Base-by-base conservation (phyloP, 148 eudicot genomes). In the Talinum fruticosum region DNA sequence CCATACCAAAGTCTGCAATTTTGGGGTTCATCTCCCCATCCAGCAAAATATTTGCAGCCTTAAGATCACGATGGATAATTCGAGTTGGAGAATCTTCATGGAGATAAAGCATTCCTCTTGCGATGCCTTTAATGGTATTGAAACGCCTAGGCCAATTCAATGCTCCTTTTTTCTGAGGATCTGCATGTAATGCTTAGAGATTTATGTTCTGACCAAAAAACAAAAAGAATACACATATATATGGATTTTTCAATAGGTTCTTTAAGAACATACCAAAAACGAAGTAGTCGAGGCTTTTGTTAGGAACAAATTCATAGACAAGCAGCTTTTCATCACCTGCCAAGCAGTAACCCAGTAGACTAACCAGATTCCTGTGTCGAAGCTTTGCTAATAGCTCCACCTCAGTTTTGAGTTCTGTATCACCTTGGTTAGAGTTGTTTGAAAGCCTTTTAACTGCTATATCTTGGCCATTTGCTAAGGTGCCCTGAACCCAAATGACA, bases 361-460 rank as follows among this genome's bases (percentile, higher is more conserved):
- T 73, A 61, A 81, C 84, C 53, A 77, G 15, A 53, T 81, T 81
- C 44, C 84, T 36, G 21, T 81, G 84, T 44, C 78, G 84, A 76
- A 81, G 77, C 47, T 72, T 81, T 26, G 84, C 80, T n/a, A 81
- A 19, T 30, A 76, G 13, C 1, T 37, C 84, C n/a, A 77, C 77
- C 35, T 81, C 82, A 10, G 64, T 76, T 23, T 62, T 69, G 26
- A 79, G 73, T 44, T 79, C 81, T 49, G 35, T 73, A 19, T 79
- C 81, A 32, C 81, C 81, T 79, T 79, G 72, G 12, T 26, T 24
- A 4, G 77, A 79, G 53, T 29, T 68, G 19, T 45, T 35, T 47
- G 77, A 65, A 64, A 79, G 66, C 64, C 77, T 73, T 73, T 79
- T 79, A 16, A 79, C 77, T 1, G 81, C 81, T 59, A 79, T 29